Evolutionary conservation across 768 basidiomycete genomes (phyloP), one percentile per base, ranked within the genome.

Genomic region (Boletellus emodensis): DNA sequence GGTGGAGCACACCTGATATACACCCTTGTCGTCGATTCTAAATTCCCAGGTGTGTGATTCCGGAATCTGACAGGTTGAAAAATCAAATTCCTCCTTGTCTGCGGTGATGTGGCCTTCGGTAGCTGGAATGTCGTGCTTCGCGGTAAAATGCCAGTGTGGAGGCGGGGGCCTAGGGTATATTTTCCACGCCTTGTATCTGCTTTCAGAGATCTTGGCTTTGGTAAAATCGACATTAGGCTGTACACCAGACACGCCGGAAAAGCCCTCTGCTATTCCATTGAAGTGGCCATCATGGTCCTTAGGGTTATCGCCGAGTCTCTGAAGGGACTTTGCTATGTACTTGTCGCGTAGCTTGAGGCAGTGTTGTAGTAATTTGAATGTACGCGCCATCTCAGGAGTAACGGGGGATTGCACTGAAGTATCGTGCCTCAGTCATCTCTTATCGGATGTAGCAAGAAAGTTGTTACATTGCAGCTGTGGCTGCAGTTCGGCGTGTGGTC

Each of bases 331-430:
- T 6, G 74, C 57, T 73, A 96, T 94, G 73, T 97, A 99, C 71
- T 97, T 98, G 73, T 98, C 95, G 24, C 96, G 87, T 17, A 98
- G 75, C 47, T 89, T 83, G 41, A 98, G 82, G 63, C 95, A 98
- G 61, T 76, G 82, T 51, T 87, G 82, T 63, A 98, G 82, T 1
- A 85, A 78, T 53, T 83, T 76, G 53, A 88, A 83, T 13, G 92
- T 74, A 8, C 74, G 69, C 11, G 72, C 67, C 46, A 79, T 73
- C 43, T 44, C 84, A 3, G 71, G 67, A 13, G 57, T 64, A 43
- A 70, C 35, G 41, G 59, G 37, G 7, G 66, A 33, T 34, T 64
- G 61, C 17, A 44, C 65, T 68, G 34, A 35, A 48, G 46, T 26
- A 22, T n/a, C 15, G 46, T 17, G 22, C 17, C 8, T 65, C 8